These are phyloP conservation scores for Fusarium proliferatum DNA, from an alignment of 2,329 filamentous ascomycete species.

Conservation along the genomic window DNA sequence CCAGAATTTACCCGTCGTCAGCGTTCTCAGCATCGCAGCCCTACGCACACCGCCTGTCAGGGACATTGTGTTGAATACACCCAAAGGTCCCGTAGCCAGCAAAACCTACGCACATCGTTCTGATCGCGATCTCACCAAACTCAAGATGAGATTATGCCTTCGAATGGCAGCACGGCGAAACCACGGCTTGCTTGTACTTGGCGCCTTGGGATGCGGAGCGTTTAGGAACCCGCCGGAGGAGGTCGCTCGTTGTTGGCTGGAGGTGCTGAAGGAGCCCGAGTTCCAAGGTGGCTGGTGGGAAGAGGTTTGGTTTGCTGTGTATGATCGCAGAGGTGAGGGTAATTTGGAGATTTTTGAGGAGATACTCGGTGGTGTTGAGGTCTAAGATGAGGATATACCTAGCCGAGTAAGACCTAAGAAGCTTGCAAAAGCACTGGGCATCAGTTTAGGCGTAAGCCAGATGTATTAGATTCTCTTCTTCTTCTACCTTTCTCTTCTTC, in stretches of 20 bases:
- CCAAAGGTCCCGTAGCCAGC: constrained; percentile 40
- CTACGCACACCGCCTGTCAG: constrained; percentile 54
- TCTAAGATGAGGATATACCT: constrained; percentile 29
- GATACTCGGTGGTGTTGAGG: constrained; percentile 52
- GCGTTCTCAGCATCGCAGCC: constrained; percentile 71
- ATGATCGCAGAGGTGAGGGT: constrained; percentile 56
- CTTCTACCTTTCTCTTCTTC: neutral
- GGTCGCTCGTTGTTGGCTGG: constrained; percentile 71
- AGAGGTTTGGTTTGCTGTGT: constrained; percentile 73
- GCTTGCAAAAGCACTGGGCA: neutral
- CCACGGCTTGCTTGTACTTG: constrained; percentile 71
- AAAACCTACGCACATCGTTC: constrained; percentile 53
- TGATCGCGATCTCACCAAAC: constrained; percentile 66
- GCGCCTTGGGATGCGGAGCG: constrained; percentile 76
- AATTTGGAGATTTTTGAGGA: constrained; percentile 64
- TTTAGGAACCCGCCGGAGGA: constrained; percentile 71
- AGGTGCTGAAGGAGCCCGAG: constrained; percentile 70
- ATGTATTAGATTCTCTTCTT: too few relatives aligned
- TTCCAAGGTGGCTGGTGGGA: constrained; percentile 73
- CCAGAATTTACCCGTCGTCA: constrained; percentile 61
- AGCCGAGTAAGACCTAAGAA: neutral
- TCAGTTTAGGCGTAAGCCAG: neutral
- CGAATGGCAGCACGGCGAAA: constrained; percentile 67
- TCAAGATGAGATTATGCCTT: constrained; percentile 71
- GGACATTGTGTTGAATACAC: constrained; percentile 28